phyloP scores from a whole-genome alignment of 2,329 filamentous ascomycete genomes.

The Penicillium sp. region DNA sequence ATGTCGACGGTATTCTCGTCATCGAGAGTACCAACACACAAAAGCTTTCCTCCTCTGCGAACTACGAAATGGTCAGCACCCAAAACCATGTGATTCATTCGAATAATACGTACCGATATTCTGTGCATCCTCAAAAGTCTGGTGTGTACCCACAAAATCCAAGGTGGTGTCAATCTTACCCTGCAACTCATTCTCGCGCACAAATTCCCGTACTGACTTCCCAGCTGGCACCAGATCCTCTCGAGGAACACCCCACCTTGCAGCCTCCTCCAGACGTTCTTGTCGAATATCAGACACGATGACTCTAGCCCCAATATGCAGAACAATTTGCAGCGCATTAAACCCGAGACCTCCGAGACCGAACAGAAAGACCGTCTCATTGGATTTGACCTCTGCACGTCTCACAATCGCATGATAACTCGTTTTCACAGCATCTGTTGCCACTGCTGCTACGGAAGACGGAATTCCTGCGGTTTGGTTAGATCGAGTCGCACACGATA shows the following conservation, averaged over 20 bases:
- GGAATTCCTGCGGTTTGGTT: background rate
- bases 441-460: background rate
- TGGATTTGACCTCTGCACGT: background rate
- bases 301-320: background rate
- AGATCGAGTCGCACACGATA: background rate
- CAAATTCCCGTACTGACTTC: conserved; percentile 27
- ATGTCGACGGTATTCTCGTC: background rate
- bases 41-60: background rate
- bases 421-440: background rate
- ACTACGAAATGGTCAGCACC: background rate
- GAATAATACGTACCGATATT: background rate
- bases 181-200: conserved; percentile 21
- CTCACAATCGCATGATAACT: background rate
- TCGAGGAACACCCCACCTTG: background rate
- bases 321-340: background rate
- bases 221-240: conserved; percentile 32
- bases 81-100: background rate
- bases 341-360: background rate
- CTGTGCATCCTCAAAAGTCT: conserved; percentile 37
- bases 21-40: background rate
- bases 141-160: conserved; percentile 36
- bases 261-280: background rate
- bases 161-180: conserved; percentile 28
- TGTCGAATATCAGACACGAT: background rate
- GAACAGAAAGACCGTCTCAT: background rate